Evolutionary conservation across 148 eudicot genomes (phyloP), one percentile per base, ranked within the genome.

Genomic region (Suaeda aralocaspica): DNA sequence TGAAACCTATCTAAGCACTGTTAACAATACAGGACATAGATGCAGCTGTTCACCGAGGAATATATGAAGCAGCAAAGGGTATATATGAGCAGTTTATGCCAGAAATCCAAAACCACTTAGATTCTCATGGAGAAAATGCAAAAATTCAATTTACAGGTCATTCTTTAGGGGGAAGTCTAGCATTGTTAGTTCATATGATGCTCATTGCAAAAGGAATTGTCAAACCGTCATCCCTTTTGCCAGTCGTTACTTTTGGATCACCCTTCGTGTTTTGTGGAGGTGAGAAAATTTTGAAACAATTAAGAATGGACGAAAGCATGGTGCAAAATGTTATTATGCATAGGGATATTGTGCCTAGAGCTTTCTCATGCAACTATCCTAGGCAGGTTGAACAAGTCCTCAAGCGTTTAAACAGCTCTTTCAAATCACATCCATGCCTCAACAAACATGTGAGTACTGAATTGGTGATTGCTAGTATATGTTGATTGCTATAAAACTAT

Each of bases 41-140:
- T 61, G 96, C 78, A 70, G 78, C 84, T 14, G 97, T 92, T 76
- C 97, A 92, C 46, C 86, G 95, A 78, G 97, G 97, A 78, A 92
- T 92, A 53, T 92, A 92, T 10, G 97, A 92, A 86, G 96, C 95
- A 39, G 92, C 97, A 53, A 89, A 87, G 76, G 97, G 92, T 57
- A 84, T 92, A 82, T 89, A 85, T 14, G 77, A 86, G 75, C 97
- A 92, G 72, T 83, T 87, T 75, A 72, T 85, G 89, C 97, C 97
- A 52, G 82, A 83, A 70, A 87, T 92, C 49, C 64, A 75, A 45
- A 76, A 89, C 31, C 97, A 92, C 64, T 18, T 87, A 33, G 21
- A 75, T 0, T 63, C 77, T 52, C 56, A 77, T 29, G 89, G 92
- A 13, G 78, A 84, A 21, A 59, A 81, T 41, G 96, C 96, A 66